Conservation (phyloP, 768 basidiomycete species). For the Tricholoma hemisulphureum region DNA sequence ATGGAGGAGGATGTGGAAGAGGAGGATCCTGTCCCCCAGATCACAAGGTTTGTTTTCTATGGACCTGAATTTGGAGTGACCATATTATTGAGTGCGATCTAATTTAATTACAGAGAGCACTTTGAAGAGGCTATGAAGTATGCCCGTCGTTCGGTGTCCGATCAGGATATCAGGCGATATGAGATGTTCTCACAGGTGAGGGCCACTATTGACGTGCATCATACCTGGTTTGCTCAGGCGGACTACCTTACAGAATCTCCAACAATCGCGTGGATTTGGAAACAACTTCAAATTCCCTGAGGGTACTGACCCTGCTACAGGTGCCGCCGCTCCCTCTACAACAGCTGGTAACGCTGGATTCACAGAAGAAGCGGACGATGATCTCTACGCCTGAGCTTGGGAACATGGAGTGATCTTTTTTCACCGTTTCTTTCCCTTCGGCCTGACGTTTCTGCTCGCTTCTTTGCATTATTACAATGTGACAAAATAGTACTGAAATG, state of each 20-base stretch:
- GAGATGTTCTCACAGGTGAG: slow-evolving; percentile 93
- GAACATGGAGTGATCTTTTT: background rate
- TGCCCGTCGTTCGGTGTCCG: slow-evolving; percentile 94
- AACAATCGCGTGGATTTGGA: slow-evolving; percentile 90
- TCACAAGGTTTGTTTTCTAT: slow-evolving; percentile 56
- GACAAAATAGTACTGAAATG: too few relatives aligned
- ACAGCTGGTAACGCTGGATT: slow-evolving; percentile 82
- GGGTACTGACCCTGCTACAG: slow-evolving; percentile 41
- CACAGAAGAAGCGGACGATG: slow-evolving; percentile 87
- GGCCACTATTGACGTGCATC: slow-evolving; percentile 1
- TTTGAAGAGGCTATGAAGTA: slow-evolving; percentile 99
- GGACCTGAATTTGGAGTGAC: background rate
- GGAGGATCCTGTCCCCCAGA: slow-evolving; percentile 89
- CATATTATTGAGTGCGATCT: slow-evolving; percentile 10
- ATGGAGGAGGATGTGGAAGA: slow-evolving; percentile 76
- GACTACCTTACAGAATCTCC: slow-evolving; percentile 61
- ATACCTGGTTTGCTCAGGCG: slow-evolving; percentile 11
- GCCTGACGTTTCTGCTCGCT: too few relatives aligned
- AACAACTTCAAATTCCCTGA: slow-evolving; percentile 99
- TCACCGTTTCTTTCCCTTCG: background rate
- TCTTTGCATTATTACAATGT: too few relatives aligned
- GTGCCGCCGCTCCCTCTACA: slow-evolving; percentile 44
- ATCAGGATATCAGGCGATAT: slow-evolving; percentile 94
- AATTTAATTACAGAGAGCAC: slow-evolving; percentile 59
- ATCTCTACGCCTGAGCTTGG: slow-evolving; percentile 74